Evolutionary conservation across 148 eudicot genomes (phyloP).

Genomic region (Rhododendron vialii): DNA sequence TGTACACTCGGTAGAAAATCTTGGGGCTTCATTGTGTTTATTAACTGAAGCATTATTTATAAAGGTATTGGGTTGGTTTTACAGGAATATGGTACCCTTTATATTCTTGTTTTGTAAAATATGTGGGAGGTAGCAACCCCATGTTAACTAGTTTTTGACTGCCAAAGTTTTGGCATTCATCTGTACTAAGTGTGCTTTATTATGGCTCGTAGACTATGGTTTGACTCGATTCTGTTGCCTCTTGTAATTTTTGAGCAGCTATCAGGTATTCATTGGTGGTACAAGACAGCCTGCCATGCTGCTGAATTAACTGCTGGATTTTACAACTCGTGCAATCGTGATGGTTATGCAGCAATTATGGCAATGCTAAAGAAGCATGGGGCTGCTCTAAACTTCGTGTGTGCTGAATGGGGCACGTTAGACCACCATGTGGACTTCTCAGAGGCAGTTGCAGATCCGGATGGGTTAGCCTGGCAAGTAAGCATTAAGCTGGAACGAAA

Average conservation of each 20-base stretch:
- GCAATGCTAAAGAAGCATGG: constrained; percentile 82
- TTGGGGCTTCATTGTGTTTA: not conserved
- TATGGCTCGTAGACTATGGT: not conserved
- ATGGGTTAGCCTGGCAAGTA: constrained; percentile 92
- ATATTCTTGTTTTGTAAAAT: not conserved
- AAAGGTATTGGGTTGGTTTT: not conserved
- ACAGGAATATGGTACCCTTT: not conserved
- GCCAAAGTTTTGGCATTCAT: not conserved
- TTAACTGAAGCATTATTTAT: not conserved
- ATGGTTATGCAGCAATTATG: constrained; percentile 78
- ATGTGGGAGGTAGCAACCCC: not conserved
- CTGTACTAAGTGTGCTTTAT: not conserved
- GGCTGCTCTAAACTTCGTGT: constrained; percentile 52
- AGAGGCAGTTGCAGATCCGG: constrained; percentile 73
- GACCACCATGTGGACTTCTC: constrained; percentile 46
- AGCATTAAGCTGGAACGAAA: constrained; percentile 18
- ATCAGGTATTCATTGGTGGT: constrained; percentile 88
- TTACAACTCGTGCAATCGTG: constrained; percentile 82
- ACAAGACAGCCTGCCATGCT: constrained; percentile 95
- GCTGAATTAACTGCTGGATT: constrained; percentile 94
- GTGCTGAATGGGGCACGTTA: constrained; percentile 51
- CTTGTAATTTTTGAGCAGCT: constrained; percentile 50
- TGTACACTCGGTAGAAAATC: not conserved
- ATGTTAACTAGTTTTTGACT: not conserved
- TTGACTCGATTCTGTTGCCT: constrained; percentile 10